These are phyloP conservation scores for Amanita molliuscula DNA, from an alignment of 768 basidiomycete species.

Conservation along the genomic window DNA sequence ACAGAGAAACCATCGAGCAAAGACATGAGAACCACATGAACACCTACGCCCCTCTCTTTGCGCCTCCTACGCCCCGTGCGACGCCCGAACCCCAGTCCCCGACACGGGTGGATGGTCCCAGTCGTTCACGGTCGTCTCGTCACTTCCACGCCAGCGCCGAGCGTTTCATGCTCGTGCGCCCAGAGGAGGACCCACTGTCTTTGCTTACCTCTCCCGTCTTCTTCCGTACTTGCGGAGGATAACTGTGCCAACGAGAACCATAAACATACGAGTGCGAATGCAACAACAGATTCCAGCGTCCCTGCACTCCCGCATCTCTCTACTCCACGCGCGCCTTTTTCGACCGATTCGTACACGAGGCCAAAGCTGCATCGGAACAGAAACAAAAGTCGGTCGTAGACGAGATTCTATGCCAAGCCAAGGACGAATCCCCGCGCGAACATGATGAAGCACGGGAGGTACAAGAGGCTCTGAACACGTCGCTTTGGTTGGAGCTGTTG, in stretches of 20 bases:
- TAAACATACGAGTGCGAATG: no score
- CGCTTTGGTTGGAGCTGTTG: no score
- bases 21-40: constrained; percentile 6
- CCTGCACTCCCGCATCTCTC: background rate
- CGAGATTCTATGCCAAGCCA: constrained; percentile 38
- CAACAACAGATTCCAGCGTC: background rate
- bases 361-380: constrained; percentile 41
- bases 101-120: background rate
- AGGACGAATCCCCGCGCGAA: background rate
- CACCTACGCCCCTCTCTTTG: constrained; percentile 33
- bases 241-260: background rate
- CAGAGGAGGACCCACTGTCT: background rate
- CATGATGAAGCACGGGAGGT: background rate
- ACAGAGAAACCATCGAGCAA: background rate
- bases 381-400: constrained; percentile 46
- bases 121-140: background rate
- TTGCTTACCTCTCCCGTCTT: background rate
- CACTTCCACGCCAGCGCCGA: background rate
- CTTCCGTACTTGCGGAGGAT: background rate
- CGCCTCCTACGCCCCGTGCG: constrained; percentile 27
- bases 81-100: constrained; percentile 15
- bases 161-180: background rate
- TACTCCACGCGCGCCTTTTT: constrained; percentile 41
- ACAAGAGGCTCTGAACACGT: no score
- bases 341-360: constrained; percentile 46